phyloP scores from a whole-genome alignment of 2,329 filamentous ascomycete species.

The Aspergillus viridinutans region DNA sequence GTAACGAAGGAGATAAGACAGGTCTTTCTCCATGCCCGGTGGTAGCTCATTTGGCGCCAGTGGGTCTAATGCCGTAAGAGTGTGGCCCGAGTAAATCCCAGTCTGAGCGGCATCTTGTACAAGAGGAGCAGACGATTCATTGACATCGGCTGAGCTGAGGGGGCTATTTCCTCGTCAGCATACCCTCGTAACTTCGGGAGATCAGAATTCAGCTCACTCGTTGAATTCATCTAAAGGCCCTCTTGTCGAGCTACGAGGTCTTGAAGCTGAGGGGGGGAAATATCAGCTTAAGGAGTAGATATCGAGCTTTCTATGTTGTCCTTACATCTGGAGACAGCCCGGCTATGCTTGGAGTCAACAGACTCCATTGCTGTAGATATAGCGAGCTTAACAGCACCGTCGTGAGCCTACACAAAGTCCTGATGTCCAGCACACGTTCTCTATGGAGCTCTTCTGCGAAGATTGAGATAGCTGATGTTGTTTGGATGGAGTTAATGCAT shows the following conservation, averaged over 20 bases:
- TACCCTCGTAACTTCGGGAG: background rate
- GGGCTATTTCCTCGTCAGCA: slow-evolving; percentile 24
- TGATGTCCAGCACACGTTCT: background rate
- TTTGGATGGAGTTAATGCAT: background rate
- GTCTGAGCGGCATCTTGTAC: slow-evolving; percentile 11
- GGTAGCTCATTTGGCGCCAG: slow-evolving; percentile 29
- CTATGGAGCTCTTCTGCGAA: background rate
- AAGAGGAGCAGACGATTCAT: slow-evolving; percentile 13
- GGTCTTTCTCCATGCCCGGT: slow-evolving; percentile 59
- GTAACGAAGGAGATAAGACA: slow-evolving; percentile 73
- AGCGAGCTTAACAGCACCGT: background rate
- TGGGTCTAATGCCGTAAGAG: slow-evolving; percentile 33
- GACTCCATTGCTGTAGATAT: slow-evolving; percentile 9
- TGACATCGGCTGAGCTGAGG: slow-evolving; percentile 17
- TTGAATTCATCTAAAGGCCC: slow-evolving; percentile 68
- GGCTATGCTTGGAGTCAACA: slow-evolving; percentile 24
- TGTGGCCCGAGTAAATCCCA: slow-evolving; percentile 21
- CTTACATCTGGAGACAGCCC: slow-evolving; percentile 38
- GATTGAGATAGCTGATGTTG: background rate
- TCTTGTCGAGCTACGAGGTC: slow-evolving; percentile 57
- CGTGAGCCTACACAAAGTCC: background rate
- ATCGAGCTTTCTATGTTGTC: background rate
- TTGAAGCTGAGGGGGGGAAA: slow-evolving; percentile 29
- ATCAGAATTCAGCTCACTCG: slow-evolving; percentile 55
- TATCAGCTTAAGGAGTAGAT: background rate